Evolutionary conservation across 805 yeast species (phyloP).

Genomic region (Nadsonia fulvescens): DNA sequence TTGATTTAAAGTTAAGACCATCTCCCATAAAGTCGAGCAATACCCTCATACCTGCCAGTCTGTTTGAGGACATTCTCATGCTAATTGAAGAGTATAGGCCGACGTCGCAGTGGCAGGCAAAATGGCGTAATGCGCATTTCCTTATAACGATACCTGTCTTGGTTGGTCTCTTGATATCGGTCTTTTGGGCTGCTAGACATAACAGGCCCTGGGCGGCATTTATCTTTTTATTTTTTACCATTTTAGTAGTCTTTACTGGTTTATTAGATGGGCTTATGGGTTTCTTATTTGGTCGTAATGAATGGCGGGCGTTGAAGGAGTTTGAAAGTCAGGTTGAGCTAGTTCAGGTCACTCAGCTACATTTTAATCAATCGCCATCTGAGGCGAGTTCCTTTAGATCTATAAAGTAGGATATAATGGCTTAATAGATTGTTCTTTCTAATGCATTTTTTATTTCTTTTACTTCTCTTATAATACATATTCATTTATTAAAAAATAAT

Average conservation of each 20-base stretch:
- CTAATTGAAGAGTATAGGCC: constrained; percentile 31
- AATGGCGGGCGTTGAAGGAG: constrained; percentile 58
- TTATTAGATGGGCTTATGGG: constrained; percentile 62
- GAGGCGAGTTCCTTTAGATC: too few species aligned
- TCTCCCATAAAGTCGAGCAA: too few species aligned
- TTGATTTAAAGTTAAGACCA: too few species aligned
- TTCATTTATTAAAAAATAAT: too few species aligned
- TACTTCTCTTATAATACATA: too few species aligned
- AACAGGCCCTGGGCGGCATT: constrained; percentile 46
- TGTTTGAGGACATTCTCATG: constrained; percentile 31
- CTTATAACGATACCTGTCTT: constrained; percentile 32
- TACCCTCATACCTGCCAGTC: constrained; percentile 6
- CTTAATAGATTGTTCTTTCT: too few species aligned
- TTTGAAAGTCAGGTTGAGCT: constrained; percentile 47
- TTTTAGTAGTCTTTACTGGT: constrained; percentile 46
- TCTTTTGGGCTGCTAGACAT: constrained; percentile 37
- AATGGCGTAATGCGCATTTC: constrained; percentile 53
- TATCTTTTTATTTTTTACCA: constrained; percentile 40
- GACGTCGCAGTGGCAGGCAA: constrained; percentile 39
- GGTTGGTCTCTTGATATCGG: constrained; percentile 35
- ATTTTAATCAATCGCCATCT: not conserved
- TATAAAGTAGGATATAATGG: too few species aligned
- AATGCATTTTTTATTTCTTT: too few species aligned
- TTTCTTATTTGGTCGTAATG: constrained; percentile 62
- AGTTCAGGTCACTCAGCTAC: constrained; percentile 10